phyloP scores from a whole-genome alignment of 331 rosid species.

The Quercus phellos region DNA sequence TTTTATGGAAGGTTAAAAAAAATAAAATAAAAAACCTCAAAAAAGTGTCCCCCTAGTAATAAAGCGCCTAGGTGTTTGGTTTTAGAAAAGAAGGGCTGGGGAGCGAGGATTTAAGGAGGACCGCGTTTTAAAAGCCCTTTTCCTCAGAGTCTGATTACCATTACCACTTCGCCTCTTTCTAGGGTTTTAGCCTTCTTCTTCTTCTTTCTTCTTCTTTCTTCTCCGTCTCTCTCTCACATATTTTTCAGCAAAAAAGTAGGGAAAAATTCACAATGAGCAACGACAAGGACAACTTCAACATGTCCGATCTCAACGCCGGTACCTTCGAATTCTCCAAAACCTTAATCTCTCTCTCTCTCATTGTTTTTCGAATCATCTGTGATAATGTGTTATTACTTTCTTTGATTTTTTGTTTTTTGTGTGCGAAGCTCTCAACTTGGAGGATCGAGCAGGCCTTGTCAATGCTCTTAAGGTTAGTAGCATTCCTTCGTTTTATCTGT shows the following conservation, averaged over 20 bases:
- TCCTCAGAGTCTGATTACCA: no score
- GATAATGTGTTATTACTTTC: background rate
- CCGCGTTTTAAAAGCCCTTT: conserved; percentile 23
- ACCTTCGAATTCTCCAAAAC: background rate
- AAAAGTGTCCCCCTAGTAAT: no score
- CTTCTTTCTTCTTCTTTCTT: background rate
- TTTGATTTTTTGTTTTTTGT: background rate
- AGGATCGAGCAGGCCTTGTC: conserved; percentile 50
- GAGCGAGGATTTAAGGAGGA: conserved; percentile 31
- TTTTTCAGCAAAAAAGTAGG: background rate
- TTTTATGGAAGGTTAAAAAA: no score
- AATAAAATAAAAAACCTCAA: no score
- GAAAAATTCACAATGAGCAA: conserved; percentile 36
- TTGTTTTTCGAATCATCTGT: background rate
- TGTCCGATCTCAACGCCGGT: conserved; percentile 64
- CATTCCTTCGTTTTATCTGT: background rate
- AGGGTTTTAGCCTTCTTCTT: conserved; percentile 47
- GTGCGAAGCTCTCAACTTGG: conserved; percentile 45
- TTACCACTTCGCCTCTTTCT: conserved; percentile 4
- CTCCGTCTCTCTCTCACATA: background rate
- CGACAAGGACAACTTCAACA: conserved; percentile 42
- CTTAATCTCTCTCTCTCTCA: background rate
- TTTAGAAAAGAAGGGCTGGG: no score
- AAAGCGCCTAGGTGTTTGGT: no score
- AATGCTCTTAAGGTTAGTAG: conserved; percentile 61